Percentiles rank a stretch among this genome's conserved stretches.
phyloP scores from a whole-genome alignment of 495 filamentous ascomycete genomes.

The Xylaria intraflava region DNA sequence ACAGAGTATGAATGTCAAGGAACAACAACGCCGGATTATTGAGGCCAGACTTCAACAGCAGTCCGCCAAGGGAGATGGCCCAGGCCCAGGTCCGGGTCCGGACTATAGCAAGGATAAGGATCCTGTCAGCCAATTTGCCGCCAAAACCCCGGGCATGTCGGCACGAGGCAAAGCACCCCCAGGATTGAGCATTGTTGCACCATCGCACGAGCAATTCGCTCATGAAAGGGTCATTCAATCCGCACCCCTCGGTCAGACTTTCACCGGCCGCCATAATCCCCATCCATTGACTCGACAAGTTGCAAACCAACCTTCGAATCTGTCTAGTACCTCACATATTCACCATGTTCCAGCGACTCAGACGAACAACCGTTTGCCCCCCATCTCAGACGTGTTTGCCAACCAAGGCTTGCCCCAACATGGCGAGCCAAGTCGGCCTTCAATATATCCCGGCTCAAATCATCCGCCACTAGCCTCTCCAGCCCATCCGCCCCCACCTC shows the following conservation, averaged over 20 bases:
- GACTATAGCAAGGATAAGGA: slow-evolving; percentile 44
- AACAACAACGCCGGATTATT: slow-evolving; percentile 92
- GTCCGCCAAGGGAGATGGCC: slow-evolving; percentile 60
- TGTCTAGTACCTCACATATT: slow-evolving; percentile 83
- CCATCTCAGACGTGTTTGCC: slow-evolving; percentile 84
- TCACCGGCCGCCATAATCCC: slow-evolving; percentile 81
- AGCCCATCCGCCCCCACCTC: slow-evolving; percentile 51
- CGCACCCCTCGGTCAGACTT: slow-evolving; percentile 89
- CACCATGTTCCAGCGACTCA: slow-evolving; percentile 84
- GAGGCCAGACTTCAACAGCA: slow-evolving; percentile 85
- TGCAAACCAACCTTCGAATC: slow-evolving; percentile 75
- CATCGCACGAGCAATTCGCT: slow-evolving; percentile 91
- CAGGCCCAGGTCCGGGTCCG: background rate
- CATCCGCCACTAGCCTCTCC: slow-evolving; percentile 79
- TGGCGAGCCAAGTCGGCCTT: slow-evolving; percentile 30
- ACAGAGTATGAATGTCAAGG: slow-evolving; percentile 84
- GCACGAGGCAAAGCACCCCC: slow-evolving; percentile 76
- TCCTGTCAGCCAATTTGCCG: slow-evolving; percentile 47
- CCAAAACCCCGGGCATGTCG: slow-evolving; percentile 59
- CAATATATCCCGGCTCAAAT: slow-evolving; percentile 48
- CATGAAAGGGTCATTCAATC: slow-evolving; percentile 96
- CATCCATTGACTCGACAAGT: slow-evolving; percentile 77
- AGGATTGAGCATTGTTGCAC: slow-evolving; percentile 90
- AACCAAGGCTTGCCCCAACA: slow-evolving; percentile 71
- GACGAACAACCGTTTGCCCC: slow-evolving; percentile 87